Evolutionary conservation across 2,329 filamentous ascomycete species (phyloP).

Genomic region (Aspergillus sp.): DNA sequence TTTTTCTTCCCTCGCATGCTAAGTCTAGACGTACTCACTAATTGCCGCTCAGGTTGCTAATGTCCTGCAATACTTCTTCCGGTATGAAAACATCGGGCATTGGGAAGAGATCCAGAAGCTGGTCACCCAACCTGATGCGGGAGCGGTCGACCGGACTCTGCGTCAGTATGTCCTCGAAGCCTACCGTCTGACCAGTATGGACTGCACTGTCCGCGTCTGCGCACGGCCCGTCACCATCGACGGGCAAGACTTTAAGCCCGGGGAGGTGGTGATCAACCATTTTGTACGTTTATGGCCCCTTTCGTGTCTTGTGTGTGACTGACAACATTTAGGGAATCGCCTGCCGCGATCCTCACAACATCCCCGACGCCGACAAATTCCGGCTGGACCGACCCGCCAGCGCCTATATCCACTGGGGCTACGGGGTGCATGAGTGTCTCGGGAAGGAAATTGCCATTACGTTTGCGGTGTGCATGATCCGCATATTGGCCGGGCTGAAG

Average conservation of each 20-base stretch:
- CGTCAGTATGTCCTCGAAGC: conserved; percentile 25
- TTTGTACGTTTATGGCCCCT: conserved; percentile 12
- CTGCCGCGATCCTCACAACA: conserved; percentile 39
- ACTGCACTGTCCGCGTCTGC: conserved; percentile 41
- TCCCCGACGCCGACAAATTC: conserved; percentile 42
- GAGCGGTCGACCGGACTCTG: conserved; percentile 24
- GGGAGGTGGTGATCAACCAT: conserved; percentile 38
- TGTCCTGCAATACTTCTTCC: conserved; percentile 44
- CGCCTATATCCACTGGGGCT: conserved; percentile 46
- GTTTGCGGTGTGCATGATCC: conserved; percentile 44
- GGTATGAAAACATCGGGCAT: conserved; percentile 40
- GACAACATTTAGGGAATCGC: conserved; percentile 13
- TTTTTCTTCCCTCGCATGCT: not conserved
- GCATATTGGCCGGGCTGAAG: conserved; percentile 45
- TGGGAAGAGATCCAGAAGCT: conserved; percentile 46
- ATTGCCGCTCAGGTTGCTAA: conserved; percentile 41
- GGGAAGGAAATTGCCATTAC: conserved; percentile 43
- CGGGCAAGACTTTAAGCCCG: conserved; percentile 40
- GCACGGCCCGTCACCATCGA: conserved; percentile 36
- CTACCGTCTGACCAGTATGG: conserved; percentile 24
- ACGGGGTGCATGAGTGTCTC: conserved; percentile 49
- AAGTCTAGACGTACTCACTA: not conserved
- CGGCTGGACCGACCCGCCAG: conserved; percentile 42
- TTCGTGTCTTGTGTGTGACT: not conserved
- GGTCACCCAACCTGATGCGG: conserved; percentile 32